These are phyloP conservation scores for Suillus weaverae DNA, from an alignment of 768 basidiomycete genomes.

Conservation along the genomic window DNA sequence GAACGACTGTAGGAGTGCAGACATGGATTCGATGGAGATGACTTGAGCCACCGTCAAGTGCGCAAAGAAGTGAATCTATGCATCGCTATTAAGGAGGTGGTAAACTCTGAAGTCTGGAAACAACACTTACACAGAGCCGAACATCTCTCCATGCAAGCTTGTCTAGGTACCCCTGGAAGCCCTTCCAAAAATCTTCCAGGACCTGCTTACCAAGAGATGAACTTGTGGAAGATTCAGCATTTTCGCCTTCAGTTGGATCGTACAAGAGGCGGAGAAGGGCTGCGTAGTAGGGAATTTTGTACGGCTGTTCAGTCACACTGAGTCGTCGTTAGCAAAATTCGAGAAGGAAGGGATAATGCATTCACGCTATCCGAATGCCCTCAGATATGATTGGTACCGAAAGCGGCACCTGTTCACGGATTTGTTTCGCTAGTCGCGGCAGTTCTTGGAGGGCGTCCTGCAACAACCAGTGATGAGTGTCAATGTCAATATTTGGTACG, in stretches of 20 bases:
- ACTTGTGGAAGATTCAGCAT: conserved; percentile 29
- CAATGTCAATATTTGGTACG: not conserved
- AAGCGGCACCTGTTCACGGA: conserved; percentile 58
- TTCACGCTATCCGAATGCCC: conserved; percentile 70
- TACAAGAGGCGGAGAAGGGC: conserved; percentile 72
- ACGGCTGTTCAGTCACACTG: conserved; percentile 90
- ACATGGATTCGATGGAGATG: conserved; percentile 76
- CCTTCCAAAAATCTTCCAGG: conserved; percentile 88
- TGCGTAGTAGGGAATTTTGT: conserved; percentile 90
- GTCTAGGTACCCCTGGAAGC: conserved; percentile 86
- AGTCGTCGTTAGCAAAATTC: conserved; percentile 10
- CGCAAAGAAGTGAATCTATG: conserved; percentile 90
- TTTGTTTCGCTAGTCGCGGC: conserved; percentile 61
- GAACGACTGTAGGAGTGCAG: conserved; percentile 80
- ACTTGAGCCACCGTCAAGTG: conserved; percentile 77
- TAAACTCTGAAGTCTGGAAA: not conserved
- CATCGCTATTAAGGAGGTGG: conserved; percentile 10
- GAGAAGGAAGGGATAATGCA: not conserved
- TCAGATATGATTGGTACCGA: conserved; percentile 68
- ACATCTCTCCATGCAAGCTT: conserved; percentile 90
- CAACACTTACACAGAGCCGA: conserved; percentile 72
- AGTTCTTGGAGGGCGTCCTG: conserved; percentile 76
- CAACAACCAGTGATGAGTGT: conserved; percentile 7
- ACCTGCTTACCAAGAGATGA: conserved; percentile 66
- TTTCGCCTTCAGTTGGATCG: conserved; percentile 42